phyloP scores from a whole-genome alignment of 2,329 filamentous ascomycete species.

The Epichloe gansuensis region DNA sequence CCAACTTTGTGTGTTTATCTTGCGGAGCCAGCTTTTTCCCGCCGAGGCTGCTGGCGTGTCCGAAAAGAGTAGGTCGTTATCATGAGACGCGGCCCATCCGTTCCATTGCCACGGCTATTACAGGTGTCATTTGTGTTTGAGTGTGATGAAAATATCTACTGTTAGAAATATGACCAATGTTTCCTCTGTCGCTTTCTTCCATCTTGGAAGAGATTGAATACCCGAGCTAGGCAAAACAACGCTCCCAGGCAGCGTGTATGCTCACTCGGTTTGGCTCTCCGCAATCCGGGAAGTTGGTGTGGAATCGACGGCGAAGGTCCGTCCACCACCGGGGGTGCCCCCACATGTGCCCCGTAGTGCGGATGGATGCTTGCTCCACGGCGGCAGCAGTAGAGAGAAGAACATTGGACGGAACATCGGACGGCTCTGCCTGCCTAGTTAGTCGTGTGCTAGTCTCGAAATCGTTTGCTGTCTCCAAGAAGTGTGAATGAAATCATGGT shows the following conservation, averaged over 20 bases:
- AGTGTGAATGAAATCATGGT: no score
- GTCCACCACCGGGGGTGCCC: no score
- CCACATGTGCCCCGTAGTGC: no score
- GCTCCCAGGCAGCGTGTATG: not conserved
- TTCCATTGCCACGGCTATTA: slow-evolving; percentile 7
- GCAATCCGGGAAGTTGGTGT: not conserved
- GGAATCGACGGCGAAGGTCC: not conserved
- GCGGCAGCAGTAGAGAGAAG: not conserved
- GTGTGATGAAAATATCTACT: no score
- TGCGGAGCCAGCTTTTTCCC: not conserved
- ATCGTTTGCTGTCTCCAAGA: not conserved
- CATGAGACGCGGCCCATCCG: slow-evolving; percentile 8
- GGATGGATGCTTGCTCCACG: no score
- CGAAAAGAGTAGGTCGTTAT: slow-evolving; percentile 1
- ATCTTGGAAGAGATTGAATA: not conserved
- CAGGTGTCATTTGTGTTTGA: slow-evolving; percentile 1
- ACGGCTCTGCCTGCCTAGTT: not conserved
- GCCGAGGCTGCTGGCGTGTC: slow-evolving; percentile 1
- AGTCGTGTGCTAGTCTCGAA: no score
- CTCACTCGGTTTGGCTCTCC: not conserved
- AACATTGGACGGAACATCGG: not conserved
- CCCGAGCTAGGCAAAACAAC: not conserved
- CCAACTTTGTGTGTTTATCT: not conserved
- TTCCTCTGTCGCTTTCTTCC: not conserved
- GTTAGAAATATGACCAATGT: not conserved